Percentiles rank a stretch among this genome's conserved stretches.
These are phyloP conservation scores for Mucor saturninus DNA, from an alignment of 371 early-diverging fungal species.

Conservation along the genomic window DNA sequence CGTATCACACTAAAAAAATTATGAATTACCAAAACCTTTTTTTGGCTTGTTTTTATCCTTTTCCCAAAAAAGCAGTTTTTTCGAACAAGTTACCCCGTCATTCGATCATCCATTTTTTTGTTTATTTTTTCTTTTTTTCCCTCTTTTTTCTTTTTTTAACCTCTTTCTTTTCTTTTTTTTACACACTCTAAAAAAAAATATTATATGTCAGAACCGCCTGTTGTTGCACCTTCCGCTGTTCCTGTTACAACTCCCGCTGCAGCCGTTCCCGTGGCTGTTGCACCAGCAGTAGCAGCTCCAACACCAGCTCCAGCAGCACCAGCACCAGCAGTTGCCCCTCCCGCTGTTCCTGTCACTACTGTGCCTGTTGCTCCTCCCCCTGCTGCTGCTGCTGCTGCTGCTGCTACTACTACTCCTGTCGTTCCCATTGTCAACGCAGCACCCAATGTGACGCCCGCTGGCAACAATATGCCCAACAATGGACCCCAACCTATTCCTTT, in stretches of 20 bases:
- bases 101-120: not conserved
- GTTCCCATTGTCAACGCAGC: not conserved
- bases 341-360: not conserved
- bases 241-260: not conserved
- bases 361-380: not conserved
- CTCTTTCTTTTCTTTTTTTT: not conserved
- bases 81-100: not conserved
- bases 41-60: not conserved
- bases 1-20: too few relatives aligned
- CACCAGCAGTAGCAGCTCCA: not conserved
- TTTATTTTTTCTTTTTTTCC: not conserved
- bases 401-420: not conserved
- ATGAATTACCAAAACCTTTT: too few relatives aligned
- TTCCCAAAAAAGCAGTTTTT: not conserved
- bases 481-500: too few relatives aligned
- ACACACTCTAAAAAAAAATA: not conserved
- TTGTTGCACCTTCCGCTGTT: not conserved
- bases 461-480: too few relatives aligned
- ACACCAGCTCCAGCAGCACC: not conserved
- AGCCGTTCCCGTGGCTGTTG: not conserved
- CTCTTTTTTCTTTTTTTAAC: not conserved
- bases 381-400: not conserved
- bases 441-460: too few relatives aligned
- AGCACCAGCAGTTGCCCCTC: not conserved
- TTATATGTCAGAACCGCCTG: constrained; percentile 1